Evolutionary conservation across 108 stramenopile genomes (phyloP).

Genomic region (Pelagomonas calceolata): DNA sequence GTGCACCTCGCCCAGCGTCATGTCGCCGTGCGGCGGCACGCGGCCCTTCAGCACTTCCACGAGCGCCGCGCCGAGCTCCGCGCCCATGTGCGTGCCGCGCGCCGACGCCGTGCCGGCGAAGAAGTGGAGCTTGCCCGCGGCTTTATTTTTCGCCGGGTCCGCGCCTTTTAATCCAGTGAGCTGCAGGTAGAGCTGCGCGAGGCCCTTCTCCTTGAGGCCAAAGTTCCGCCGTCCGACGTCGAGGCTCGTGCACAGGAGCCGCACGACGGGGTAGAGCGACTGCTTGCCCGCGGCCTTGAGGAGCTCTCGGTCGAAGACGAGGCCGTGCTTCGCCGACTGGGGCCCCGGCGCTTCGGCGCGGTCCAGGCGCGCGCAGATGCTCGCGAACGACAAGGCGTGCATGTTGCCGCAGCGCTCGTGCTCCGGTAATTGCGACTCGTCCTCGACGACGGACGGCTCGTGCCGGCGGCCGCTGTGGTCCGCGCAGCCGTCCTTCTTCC

Average conservation of each 20-base stretch:
- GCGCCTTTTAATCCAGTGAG: not conserved
- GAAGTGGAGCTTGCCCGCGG: not conserved
- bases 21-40: not conserved
- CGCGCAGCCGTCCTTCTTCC: too few relatives aligned
- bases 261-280: not conserved
- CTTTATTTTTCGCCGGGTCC: not conserved
- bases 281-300: not conserved
- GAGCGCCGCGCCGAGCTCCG: not conserved
- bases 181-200: not conserved
- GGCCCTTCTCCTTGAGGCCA: not conserved
- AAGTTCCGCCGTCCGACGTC: not conserved
- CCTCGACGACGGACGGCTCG: too few relatives aligned
- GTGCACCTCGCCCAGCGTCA: constrained; percentile 10
- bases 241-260: not conserved
- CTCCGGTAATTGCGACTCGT: too few relatives aligned
- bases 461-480: too few relatives aligned
- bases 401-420: too few relatives aligned
- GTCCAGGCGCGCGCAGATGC: too few relatives aligned
- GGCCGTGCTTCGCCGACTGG: too few relatives aligned
- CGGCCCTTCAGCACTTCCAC: not conserved
- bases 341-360: too few relatives aligned
- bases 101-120: not conserved
- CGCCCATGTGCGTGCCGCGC: not conserved
- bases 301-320: too few relatives aligned
- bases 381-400: too few relatives aligned